Evolutionary conservation across 495 filamentous ascomycete genomes (phyloP), one percentile per base, ranked within the genome.

Genomic region (Glonium stellatum): DNA sequence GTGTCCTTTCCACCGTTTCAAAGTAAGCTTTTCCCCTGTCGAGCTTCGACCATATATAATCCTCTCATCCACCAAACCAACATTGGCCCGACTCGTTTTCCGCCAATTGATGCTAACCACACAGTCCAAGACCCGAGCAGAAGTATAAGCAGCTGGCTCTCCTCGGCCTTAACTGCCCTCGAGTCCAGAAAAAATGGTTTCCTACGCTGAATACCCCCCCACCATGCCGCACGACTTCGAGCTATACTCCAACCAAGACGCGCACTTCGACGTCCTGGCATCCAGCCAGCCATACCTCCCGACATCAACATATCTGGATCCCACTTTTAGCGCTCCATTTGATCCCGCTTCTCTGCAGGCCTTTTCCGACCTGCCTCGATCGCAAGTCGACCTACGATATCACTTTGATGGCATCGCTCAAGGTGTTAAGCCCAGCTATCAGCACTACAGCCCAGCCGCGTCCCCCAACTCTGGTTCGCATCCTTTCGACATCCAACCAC

Each of bases 401-500:
- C 47, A 65, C 56, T 68, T 62, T 34, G 65, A 65, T 22, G 65
- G 58, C 54, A 68, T 68, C 37, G 62, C 65, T 21, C 62, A 65
- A 55, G 62, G 65, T 35, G 62, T 68, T 23, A 69, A 66, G 60
- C 53, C 60, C 11, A 41, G 9, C 50, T 59, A 41, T 15, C 48
- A 51, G 51, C 36, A 57, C 11, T 66, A 42, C 41, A 70, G 59
- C 56, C 62, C 66, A 10, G 54, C 53, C 41, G 69, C 69, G 21
- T 72, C 73, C 12, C 71, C 71, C 5, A 47, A 71, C 60, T 71
- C 70, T 15, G 63, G 55, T 1, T 67, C 69, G 1, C 63, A 73
- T 44, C 70, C 70, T 22, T 75, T 72, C 60, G 64, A 72, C 51
- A 52, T 60, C 56, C 68, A 71, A 31, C 66, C 65, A 75, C 73